A percentile compares a stretch with the other conserved stretches of the same genome.
These are phyloP conservation scores for Malus sylvestris DNA, from an alignment of 306 rosid genomes.

Conservation along the genomic window DNA sequence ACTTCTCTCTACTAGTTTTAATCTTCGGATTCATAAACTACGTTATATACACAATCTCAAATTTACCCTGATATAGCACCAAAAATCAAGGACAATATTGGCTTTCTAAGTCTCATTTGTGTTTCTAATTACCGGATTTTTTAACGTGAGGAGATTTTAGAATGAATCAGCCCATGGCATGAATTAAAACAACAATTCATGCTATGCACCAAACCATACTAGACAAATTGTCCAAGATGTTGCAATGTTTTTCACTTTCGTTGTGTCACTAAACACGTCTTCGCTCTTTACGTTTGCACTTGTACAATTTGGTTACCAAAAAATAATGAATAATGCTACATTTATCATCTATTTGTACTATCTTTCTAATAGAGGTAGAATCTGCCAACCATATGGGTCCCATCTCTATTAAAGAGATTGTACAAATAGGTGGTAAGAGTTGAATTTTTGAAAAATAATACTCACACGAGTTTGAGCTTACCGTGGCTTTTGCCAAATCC, in stretches of 20 bases:
- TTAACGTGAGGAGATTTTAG: too few relatives aligned
- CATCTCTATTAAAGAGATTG: rapidly evolving
- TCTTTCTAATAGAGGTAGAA: too few relatives aligned
- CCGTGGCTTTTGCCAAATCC: too few relatives aligned
- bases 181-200: too few relatives aligned
- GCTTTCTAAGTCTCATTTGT: background rate
- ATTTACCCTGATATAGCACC: background rate
- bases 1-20: too few relatives aligned
- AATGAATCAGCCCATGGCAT: background rate
- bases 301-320: too few relatives aligned
- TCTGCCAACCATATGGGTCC: rapidly evolving
- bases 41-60: background rate
- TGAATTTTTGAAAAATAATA: too few relatives aligned
- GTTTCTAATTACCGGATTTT: background rate
- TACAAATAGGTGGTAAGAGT: too few relatives aligned
- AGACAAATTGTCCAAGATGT: background rate
- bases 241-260: background rate
- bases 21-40: too few relatives aligned
- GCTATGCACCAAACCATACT: background rate
- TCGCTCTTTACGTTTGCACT: background rate
- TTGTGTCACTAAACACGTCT: background rate
- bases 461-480: too few relatives aligned
- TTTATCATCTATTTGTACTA: rapidly evolving
- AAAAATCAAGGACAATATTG: background rate
- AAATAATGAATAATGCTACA: too few relatives aligned